phyloP scores from a whole-genome alignment of 495 filamentous ascomycete species.

The Talaromyces proteolyticus region DNA sequence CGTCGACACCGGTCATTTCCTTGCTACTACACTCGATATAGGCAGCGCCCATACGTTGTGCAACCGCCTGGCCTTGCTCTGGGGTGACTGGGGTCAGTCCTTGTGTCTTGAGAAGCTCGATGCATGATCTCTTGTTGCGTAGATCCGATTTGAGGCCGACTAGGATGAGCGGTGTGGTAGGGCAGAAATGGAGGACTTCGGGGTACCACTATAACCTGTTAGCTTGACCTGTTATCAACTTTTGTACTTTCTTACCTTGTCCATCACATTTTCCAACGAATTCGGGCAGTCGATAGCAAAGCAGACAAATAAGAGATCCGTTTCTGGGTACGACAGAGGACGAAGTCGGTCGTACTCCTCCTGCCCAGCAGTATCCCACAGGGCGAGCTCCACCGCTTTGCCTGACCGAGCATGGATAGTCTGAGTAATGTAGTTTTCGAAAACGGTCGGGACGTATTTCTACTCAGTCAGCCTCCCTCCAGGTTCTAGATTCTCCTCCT shows the following conservation, averaged over 20 bases:
- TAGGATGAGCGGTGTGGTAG: conserved; percentile 90
- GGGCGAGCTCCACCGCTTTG: conserved; percentile 90
- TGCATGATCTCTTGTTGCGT: conserved; percentile 87
- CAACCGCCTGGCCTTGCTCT: conserved; percentile 83
- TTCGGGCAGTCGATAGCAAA: conserved; percentile 99
- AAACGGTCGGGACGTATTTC: conserved; percentile 99
- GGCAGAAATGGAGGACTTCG: conserved; percentile 98
- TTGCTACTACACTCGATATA: conserved; percentile 99
- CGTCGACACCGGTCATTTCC: conserved; percentile 91
- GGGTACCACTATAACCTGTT: conserved; percentile 78
- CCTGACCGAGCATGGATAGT: conserved; percentile 78
- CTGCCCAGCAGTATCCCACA: conserved; percentile 98
- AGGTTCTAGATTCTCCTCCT: no score
- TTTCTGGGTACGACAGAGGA: conserved; percentile 95
- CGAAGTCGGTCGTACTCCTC: conserved; percentile 97
- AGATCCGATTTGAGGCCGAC: conserved; percentile 96
- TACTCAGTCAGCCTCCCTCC: no score
- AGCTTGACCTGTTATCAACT: conserved; percentile 9
- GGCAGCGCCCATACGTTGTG: conserved; percentile 82
- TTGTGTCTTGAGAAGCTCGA: conserved; percentile 97
- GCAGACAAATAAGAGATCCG: conserved; percentile 95
- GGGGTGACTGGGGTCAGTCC: conserved; percentile 90
- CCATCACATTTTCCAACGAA: conserved; percentile 95
- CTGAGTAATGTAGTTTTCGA: conserved; percentile 99
- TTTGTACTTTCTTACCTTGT: conserved; percentile 64